These are phyloP conservation scores for Cyberlindnera galapagoensis DNA, from an alignment of 805 yeast genomes.

Conservation along the genomic window DNA sequence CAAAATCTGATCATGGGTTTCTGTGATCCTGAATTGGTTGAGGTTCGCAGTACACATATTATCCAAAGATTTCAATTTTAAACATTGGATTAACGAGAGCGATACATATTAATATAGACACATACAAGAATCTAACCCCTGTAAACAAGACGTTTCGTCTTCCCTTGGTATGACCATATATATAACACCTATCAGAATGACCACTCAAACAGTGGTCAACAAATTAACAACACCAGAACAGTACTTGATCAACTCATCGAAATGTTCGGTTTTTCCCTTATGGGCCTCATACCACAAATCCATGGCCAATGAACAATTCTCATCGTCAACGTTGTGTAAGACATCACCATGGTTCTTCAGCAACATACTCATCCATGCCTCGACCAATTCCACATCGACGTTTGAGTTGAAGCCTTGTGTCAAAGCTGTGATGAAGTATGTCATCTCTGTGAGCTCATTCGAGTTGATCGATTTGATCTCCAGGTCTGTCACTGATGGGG, in stretches of 20 bases:
- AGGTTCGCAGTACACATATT: too few species aligned
- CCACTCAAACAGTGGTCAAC: constrained; percentile 28
- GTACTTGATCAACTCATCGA: constrained; percentile 68
- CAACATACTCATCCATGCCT: constrained; percentile 73
- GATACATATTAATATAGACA: too few species aligned
- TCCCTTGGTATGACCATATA: too few species aligned
- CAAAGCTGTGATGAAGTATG: constrained; percentile 61
- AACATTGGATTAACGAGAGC: neutral
- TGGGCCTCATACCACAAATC: constrained; percentile 43
- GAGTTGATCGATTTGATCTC: constrained; percentile 78
- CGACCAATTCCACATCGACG: constrained; percentile 65
- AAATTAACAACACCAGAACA: constrained; percentile 75
- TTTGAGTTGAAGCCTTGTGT: constrained; percentile 50
- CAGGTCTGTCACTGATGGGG: constrained; percentile 77
- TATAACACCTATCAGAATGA: too few species aligned
- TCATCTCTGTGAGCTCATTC: constrained; percentile 54
- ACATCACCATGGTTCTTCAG: constrained; percentile 81
- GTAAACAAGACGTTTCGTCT: too few species aligned
- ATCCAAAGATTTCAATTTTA: too few species aligned
- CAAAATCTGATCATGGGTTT: too few species aligned
- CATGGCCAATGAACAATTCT: constrained; percentile 39
- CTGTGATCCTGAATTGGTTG: too few species aligned
- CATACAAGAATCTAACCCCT: neutral
- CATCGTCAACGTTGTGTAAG: constrained; percentile 37
- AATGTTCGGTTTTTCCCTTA: constrained; percentile 32